Conservation (phyloP, 225 moss, liverwort and hornwort species). For the Marchantia paleacea region DNA sequence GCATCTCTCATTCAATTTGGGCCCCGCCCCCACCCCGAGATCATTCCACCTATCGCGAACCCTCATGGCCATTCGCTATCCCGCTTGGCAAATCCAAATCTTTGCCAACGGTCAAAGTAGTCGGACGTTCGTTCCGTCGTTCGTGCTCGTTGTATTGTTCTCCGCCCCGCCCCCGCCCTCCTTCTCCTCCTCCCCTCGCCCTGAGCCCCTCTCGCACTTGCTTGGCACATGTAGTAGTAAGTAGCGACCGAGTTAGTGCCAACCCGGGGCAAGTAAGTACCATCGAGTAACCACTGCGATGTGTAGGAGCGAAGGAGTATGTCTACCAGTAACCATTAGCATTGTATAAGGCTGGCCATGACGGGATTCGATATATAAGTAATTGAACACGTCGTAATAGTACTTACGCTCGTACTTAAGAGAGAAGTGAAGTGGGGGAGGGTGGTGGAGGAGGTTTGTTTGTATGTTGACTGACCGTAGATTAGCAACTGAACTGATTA, state of each 20-base stretch:
- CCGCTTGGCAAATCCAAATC: neutral
- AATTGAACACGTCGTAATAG: neutral
- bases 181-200: too few species aligned
- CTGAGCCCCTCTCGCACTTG: neutral
- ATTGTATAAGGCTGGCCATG: neutral
- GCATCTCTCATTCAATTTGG: conserved; percentile 3
- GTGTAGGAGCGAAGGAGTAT: neutral
- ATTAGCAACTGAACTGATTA: conserved; percentile 4
- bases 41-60: conserved; percentile 9
- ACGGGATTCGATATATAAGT: neutral
- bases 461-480: neutral
- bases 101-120: conserved; percentile 9
- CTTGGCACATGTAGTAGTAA: neutral
- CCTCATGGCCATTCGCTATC: conserved; percentile 5
- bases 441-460: neutral
- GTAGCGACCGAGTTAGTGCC: neutral
- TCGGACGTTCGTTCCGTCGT: neutral
- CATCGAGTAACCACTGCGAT: neutral
- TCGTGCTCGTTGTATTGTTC: neutral
- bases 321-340: neutral
- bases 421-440: neutral
- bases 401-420: conserved; percentile 4
- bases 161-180: neutral
- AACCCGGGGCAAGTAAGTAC: neutral
- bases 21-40: conserved; percentile 10